Conservation (phyloP, 2,329 filamentous ascomycete genomes). For the Neonectria ditissima region DNA sequence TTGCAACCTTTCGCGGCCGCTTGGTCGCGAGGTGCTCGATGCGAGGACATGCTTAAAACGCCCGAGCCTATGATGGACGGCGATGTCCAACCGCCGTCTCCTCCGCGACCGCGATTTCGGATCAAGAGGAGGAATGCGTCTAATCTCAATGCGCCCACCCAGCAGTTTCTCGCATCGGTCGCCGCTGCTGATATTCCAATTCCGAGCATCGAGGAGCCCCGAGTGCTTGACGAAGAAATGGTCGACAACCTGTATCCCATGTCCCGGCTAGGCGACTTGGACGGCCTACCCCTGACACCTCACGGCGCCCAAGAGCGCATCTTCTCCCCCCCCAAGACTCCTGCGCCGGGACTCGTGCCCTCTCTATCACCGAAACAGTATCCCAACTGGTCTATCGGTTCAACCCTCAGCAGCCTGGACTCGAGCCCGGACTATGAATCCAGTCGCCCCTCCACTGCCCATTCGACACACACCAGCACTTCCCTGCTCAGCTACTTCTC, state of each 20-base stretch:
- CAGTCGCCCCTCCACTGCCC: constrained; percentile 69
- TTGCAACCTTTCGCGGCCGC: constrained; percentile 59
- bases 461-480: constrained; percentile 69
- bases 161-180: constrained; percentile 76
- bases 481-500: constrained; percentile 70
- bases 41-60: constrained; percentile 58
- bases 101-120: constrained; percentile 65
- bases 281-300: constrained; percentile 45
- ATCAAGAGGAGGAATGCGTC: constrained; percentile 67
- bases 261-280: constrained; percentile 51
- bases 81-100: constrained; percentile 57
- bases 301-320: constrained; percentile 53
- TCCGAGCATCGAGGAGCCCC: constrained; percentile 72
- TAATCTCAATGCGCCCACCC: constrained; percentile 67
- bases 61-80: constrained; percentile 61
- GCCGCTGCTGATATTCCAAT: constrained; percentile 73
- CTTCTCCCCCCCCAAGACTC: constrained; percentile 70
- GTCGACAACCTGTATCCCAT: constrained; percentile 51
- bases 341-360: constrained; percentile 60
- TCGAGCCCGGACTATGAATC: constrained; percentile 70
- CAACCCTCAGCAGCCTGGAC: constrained; percentile 67
- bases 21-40: constrained; percentile 58
- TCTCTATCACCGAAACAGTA: constrained; percentile 61
- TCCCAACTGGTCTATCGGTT: constrained; percentile 70
- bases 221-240: constrained; percentile 60